A percentile compares a stretch with the other conserved stretches of the same genome.
Evolutionary conservation across 805 yeast species (phyloP).

Genomic region (Candida xyloterini): DNA sequence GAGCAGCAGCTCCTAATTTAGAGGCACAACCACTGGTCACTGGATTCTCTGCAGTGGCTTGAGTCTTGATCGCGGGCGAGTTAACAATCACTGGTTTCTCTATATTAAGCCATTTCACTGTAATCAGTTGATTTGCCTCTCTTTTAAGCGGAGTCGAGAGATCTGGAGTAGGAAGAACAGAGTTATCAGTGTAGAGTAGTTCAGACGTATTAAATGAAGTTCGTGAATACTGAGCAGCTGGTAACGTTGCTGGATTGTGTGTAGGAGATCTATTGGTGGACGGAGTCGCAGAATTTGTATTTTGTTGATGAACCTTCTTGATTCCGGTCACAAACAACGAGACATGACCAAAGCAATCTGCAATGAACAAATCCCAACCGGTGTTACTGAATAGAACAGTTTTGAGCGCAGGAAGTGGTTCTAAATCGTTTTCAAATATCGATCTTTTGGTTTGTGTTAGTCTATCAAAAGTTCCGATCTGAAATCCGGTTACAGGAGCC

Average conservation of each 20-base stretch:
- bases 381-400: conserved; percentile 70
- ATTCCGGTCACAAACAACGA: conserved; percentile 55
- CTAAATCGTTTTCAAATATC: conserved; percentile 8
- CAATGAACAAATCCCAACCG: conserved; percentile 77
- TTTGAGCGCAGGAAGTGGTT: conserved; percentile 29
- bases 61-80: conserved; percentile 51
- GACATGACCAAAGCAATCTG: conserved; percentile 69
- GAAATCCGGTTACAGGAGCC: conserved; percentile 49
- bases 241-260: conserved; percentile 7
- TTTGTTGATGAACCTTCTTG: conserved; percentile 24
- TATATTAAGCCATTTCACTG: conserved; percentile 70
- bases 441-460: conserved; percentile 20
- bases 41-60: conserved; percentile 24
- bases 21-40: conserved; percentile 36
- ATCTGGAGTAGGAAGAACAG: conserved; percentile 21
- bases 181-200: conserved; percentile 44
- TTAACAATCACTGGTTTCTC: conserved; percentile 63
- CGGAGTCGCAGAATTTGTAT: conserved; percentile 6
- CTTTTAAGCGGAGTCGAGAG: conserved; percentile 24
- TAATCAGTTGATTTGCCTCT: conserved; percentile 35
- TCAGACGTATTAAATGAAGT: conserved; percentile 39
- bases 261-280: conserved; percentile 23
- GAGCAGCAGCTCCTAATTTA: conserved; percentile 34
- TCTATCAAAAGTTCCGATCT: conserved; percentile 17
- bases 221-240: conserved; percentile 38